Base-by-base conservation (phyloP, 2,329 filamentous ascomycete genomes). In the Domatiomyces catenatus region DNA sequence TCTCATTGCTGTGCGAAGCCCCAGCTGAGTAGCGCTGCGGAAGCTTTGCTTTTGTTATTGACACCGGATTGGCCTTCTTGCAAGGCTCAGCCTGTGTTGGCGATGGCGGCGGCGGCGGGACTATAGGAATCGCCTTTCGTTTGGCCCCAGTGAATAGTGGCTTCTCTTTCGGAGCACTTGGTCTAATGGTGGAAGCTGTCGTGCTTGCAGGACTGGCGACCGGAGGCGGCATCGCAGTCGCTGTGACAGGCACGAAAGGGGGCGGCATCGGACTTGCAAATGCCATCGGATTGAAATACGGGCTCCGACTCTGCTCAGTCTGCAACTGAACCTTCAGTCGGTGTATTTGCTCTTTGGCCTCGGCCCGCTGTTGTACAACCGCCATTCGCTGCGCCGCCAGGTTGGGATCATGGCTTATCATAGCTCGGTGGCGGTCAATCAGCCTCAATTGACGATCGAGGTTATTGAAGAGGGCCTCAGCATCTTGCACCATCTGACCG, bases 381-480 rank as follows among this genome's bases (percentile, higher is more conserved):
- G 49, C 45, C 20, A 54, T 47, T 18, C 58, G 56, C 19, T 60
- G 58, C 10, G 53, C 50, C 10, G 46, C 42, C 32, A 57, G 19
- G 36, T 49, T 45, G 10, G 53, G 54, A 28, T 57, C 56, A 19
- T 26, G 50, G 15, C 49, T 48, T 26, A 43, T 24, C 52, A 58
- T 58, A 4, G 58, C 58, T 44, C 58, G 55, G 44, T 56, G 56
- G 20, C 58, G 56, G 42, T 60, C 56, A 48, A 60, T 51, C 22
- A 43, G 46, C 44, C 55, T 60, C 47, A 60, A 53, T 42, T 60
- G 58, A 20, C 50, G 52, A 24, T 58, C 58, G 24, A 58, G 52
- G 18, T 55, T 48, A n/a, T 55, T 42, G 46, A 54, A 60, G 8
- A 46, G 43, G 8, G 46, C 26, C 36, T 46, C 46, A 15, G 42